A percentile compares a stretch with the other conserved stretches of the same genome.
phyloP scores from a whole-genome alignment of 2,329 filamentous ascomycete species.

The Tolypocladium tundrense region DNA sequence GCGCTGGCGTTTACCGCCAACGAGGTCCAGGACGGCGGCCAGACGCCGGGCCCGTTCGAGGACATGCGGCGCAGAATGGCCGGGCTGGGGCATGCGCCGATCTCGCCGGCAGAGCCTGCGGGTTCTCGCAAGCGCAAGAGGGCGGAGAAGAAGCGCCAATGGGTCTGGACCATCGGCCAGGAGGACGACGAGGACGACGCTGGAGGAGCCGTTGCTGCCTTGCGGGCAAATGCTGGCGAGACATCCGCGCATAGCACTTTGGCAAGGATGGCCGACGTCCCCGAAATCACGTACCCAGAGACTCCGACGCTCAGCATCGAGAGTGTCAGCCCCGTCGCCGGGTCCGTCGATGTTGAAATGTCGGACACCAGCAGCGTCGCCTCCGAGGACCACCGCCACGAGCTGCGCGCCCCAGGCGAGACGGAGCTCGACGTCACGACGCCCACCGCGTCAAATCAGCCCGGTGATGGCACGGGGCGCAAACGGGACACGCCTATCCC shows the following conservation, averaged over 20 bases:
- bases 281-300: slow-evolving; percentile 14
- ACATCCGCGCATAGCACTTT: neutral
- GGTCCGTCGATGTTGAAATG: slow-evolving; percentile 34
- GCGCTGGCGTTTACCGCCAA: slow-evolving; percentile 41
- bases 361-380: slow-evolving; percentile 33
- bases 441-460: slow-evolving; percentile 19
- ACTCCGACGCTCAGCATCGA: slow-evolving; percentile 32
- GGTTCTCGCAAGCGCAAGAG: slow-evolving; percentile 43
- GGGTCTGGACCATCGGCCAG: slow-evolving; percentile 56
- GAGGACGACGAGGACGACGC: slow-evolving; percentile 35
- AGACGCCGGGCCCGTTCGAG: slow-evolving; percentile 53
- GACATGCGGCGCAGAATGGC: slow-evolving; percentile 51
- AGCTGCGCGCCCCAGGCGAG: slow-evolving; percentile 14
- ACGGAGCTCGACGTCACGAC: slow-evolving; percentile 28
- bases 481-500: slow-evolving; percentile 15
- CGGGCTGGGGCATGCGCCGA: slow-evolving; percentile 29
- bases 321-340: slow-evolving; percentile 19
- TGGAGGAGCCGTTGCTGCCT: slow-evolving; percentile 31
- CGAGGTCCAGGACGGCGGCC: slow-evolving; percentile 49
- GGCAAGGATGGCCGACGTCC: slow-evolving; percentile 10
- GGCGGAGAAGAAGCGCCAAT: slow-evolving; percentile 51
- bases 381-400: slow-evolving; percentile 20
- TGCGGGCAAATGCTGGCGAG: slow-evolving; percentile 13
- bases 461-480: neutral
- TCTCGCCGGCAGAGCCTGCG: slow-evolving; percentile 28